Base-by-base conservation (phyloP, 768 basidiomycete genomes). In the Goffeauzyma gilvescens region DNA sequence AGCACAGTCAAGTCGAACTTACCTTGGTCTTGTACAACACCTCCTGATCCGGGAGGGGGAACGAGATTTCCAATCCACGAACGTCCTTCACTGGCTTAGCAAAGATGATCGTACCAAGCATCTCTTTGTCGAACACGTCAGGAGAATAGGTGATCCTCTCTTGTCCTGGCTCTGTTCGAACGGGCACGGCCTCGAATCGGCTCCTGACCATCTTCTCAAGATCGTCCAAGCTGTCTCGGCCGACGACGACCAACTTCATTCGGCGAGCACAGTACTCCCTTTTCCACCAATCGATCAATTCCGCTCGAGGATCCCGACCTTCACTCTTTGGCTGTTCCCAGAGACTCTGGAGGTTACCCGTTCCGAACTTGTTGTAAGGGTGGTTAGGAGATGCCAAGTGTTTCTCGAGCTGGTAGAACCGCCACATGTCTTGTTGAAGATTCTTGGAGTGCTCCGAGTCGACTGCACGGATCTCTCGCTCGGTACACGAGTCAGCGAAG, bases 361-460 rank as follows among this genome's bases (percentile, higher is more conserved):
- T 84, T 2, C 89, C 87, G 56, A 95, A 95, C 58, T 93, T 95
- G 46, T 71, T 72, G 78, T 85, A 95, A 3, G 74, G 73, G 60
- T 90, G 86, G 5, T 77, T 81, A 2, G 69, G 68, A 52, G 75
- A 76, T 44, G 76, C 78, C 37, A 90, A 73, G 53, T 79, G 72
- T 63, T 96, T 96, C 64, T 81, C 83, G 20, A 95, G 65, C 62
- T 98, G 90, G 65, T 81, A 96, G 44, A 89, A 75, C n/a, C 90
- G 36, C 86, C 86, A 48, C 81, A 69, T 14, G 66, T 69, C 62
- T 18, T 33, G 82, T 80, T 30, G 85, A 76, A 63, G 80, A 79
- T 21, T 76, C 74, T 35, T 86, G 79, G 85, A 84, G 69, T 95
- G 79, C 61, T 98, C 93, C 0, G 85, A 90, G 68, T 62, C 44